These are phyloP conservation scores for Colletotrichum sublineola DNA, from an alignment of 2,329 filamentous ascomycete species.

Conservation along the genomic window DNA sequence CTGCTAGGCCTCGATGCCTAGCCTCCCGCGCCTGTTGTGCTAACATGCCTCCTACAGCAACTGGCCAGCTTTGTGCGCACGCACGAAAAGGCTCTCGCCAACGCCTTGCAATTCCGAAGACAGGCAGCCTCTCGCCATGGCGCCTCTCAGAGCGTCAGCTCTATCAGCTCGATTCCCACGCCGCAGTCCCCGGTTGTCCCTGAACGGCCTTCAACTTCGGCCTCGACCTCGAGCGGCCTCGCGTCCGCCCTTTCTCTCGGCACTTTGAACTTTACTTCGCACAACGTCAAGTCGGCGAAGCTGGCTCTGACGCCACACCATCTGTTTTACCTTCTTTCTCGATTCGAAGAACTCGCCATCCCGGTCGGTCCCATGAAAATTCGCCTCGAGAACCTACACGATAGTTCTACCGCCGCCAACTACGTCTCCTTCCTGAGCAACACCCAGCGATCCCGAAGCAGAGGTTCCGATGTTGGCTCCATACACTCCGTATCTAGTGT, in stretches of 20 bases:
- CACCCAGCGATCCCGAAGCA: constrained; percentile 83
- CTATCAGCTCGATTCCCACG: constrained; percentile 69
- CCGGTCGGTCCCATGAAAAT: constrained; percentile 96
- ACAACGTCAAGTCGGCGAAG: constrained; percentile 88
- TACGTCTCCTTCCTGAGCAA: constrained; percentile 96
- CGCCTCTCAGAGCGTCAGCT: constrained; percentile 74
- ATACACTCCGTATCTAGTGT: constrained; percentile 97
- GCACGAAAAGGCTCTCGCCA: constrained; percentile 96
- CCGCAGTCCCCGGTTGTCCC: constrained; percentile 67
- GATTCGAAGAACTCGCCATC: constrained; percentile 93
- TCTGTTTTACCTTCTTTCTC: constrained; percentile 94
- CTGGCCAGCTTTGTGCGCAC: constrained; percentile 96
- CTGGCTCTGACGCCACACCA: constrained; percentile 95
- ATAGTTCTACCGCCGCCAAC: constrained; percentile 86
- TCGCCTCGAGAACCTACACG: constrained; percentile 92
- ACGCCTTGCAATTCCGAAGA: constrained; percentile 89
- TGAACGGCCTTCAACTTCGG: constrained; percentile 73
- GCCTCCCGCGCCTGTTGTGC: constrained; percentile 7
- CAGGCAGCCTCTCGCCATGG: constrained; percentile 78
- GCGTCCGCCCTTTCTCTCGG: constrained; percentile 90
- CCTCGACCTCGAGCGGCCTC: constrained; percentile 79
- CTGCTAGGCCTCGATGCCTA: background rate
- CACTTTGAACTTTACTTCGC: constrained; percentile 85
- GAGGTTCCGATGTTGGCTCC: constrained; percentile 86
- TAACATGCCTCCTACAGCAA: constrained; percentile 70